A percentile compares a stretch with the other conserved stretches of the same genome.
Conservation (phyloP, 495 filamentous ascomycete genomes). For the Penicillium ochrochloron region DNA sequence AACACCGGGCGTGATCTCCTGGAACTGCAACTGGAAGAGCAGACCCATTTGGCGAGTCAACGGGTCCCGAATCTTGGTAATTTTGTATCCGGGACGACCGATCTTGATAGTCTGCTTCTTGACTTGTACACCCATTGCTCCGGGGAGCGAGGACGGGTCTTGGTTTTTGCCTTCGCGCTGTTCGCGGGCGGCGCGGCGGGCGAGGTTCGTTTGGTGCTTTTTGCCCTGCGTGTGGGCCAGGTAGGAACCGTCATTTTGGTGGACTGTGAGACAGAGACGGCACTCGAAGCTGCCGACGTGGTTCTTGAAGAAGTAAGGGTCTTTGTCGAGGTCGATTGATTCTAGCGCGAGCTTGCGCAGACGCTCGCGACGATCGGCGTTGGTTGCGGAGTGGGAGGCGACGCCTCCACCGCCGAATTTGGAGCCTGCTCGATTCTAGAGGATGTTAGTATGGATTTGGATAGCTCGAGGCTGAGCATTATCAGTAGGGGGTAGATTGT, state of each 20-base stretch:
- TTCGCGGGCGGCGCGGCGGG: slow-evolving; percentile 89
- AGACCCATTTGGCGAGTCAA: slow-evolving; percentile 87
- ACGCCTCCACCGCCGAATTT: slow-evolving; percentile 98
- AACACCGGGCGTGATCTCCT: slow-evolving; percentile 80
- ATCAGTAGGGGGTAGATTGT: background rate
- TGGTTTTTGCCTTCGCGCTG: slow-evolving; percentile 82
- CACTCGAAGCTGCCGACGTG: slow-evolving; percentile 98
- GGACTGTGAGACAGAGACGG: slow-evolving; percentile 96
- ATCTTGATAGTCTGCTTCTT: slow-evolving; percentile 95
- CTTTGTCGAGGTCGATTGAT: slow-evolving; percentile 98
- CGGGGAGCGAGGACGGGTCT: slow-evolving; percentile 68
- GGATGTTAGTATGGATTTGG: slow-evolving; percentile 16
- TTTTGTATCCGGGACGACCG: slow-evolving; percentile 95
- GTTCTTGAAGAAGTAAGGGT: slow-evolving; percentile 99
- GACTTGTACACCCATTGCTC: slow-evolving; percentile 80
- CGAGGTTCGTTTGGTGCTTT: slow-evolving; percentile 99
- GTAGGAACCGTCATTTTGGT: slow-evolving; percentile 99
- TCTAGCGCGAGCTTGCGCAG: slow-evolving; percentile 97
- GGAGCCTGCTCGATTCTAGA: slow-evolving; percentile 91
- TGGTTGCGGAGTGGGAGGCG: slow-evolving; percentile 88
- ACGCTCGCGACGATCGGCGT: slow-evolving; percentile 95
- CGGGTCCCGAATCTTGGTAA: slow-evolving; percentile 92
- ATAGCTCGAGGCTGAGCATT: background rate
- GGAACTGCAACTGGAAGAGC: slow-evolving; percentile 94
- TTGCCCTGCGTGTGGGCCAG: slow-evolving; percentile 98